phyloP scores from a whole-genome alignment of 2,329 filamentous ascomycete genomes.

The Exophiala calicioides region DNA sequence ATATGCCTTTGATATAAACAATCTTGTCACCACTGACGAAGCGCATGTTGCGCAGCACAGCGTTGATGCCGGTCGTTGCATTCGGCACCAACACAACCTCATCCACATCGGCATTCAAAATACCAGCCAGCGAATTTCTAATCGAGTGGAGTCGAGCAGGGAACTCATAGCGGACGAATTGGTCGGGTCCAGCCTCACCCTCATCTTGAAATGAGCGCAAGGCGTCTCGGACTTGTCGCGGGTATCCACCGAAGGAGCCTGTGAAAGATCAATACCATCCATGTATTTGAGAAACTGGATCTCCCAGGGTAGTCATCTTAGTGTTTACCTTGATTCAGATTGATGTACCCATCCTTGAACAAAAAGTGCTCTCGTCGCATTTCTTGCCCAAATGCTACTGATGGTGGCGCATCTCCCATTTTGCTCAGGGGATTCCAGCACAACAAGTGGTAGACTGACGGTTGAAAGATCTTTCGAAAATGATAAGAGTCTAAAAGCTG shows the following conservation, averaged over 20 bases:
- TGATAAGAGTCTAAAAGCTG: too few species aligned
- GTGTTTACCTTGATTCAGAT: constrained; percentile 78
- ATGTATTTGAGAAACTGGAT: not conserved
- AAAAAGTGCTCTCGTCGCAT: constrained; percentile 63
- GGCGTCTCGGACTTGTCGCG: constrained; percentile 59
- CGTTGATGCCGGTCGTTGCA: constrained; percentile 72
- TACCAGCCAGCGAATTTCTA: constrained; percentile 62
- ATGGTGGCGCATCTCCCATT: too few species aligned
- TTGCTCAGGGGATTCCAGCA: too few species aligned
- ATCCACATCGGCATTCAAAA: constrained; percentile 65
- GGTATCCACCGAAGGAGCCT: constrained; percentile 76
- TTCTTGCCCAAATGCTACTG: constrained; percentile 52
- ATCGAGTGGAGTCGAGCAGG: constrained; percentile 62
- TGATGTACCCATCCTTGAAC: constrained; percentile 64
- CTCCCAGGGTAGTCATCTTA: constrained; percentile 13
- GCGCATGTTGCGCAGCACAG: constrained; percentile 69
- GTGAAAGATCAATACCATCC: constrained; percentile 39
- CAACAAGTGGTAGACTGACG: too few species aligned
- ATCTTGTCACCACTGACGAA: constrained; percentile 70
- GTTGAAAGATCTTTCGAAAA: too few species aligned
- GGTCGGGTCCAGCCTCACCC: constrained; percentile 68
- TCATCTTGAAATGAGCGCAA: constrained; percentile 67
- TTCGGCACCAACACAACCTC: constrained; percentile 77
- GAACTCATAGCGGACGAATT: constrained; percentile 71
- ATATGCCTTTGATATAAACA: constrained; percentile 68